phyloP scores from a whole-genome alignment of 768 basidiomycete species.

The Boletus speciosus region DNA sequence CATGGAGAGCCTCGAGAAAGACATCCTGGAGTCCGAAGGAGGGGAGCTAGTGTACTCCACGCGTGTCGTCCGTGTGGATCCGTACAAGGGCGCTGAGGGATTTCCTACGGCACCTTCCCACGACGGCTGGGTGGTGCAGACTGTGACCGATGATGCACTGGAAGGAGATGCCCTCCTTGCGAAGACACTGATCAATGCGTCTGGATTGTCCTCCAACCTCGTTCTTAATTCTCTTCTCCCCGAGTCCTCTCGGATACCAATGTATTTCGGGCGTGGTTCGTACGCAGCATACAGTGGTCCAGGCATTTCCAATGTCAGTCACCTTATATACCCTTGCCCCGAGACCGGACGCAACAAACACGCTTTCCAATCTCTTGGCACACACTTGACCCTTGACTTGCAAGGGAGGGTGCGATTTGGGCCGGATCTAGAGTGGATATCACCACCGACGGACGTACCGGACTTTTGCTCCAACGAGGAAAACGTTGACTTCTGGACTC shows the following conservation, averaged over 20 bases:
- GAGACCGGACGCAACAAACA: slow-evolving; percentile 53
- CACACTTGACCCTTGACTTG: slow-evolving; percentile 86
- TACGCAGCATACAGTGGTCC: slow-evolving; percentile 87
- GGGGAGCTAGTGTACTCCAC: slow-evolving; percentile 77
- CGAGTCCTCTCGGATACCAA: slow-evolving; percentile 53
- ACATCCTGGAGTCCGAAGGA: slow-evolving; percentile 66
- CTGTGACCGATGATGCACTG: slow-evolving; percentile 49
- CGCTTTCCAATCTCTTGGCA: slow-evolving; percentile 83
- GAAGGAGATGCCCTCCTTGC: slow-evolving; percentile 66
- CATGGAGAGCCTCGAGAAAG: slow-evolving; percentile 80
- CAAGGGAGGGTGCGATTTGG: slow-evolving; percentile 86
- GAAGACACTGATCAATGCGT: slow-evolving; percentile 76
- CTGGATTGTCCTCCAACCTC: slow-evolving; percentile 69
- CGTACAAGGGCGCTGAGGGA: slow-evolving; percentile 33
- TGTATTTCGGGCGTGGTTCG: slow-evolving; percentile 81
- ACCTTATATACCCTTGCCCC: slow-evolving; percentile 92
- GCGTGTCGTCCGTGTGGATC: slow-evolving; percentile 82
- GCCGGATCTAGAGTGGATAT: slow-evolving; percentile 88
- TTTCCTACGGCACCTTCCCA: slow-evolving; percentile 31
- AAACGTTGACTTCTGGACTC: slow-evolving; percentile 73
- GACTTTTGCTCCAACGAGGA: slow-evolving; percentile 36
- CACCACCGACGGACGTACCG: slow-evolving; percentile 39
- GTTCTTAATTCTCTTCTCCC: slow-evolving; percentile 70
- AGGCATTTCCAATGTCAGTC: slow-evolving; percentile 61
- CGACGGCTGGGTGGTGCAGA: slow-evolving; percentile 88